phyloP scores from a whole-genome alignment of 2,329 filamentous ascomycete genomes.

The Colletotrichum lupini region DNA sequence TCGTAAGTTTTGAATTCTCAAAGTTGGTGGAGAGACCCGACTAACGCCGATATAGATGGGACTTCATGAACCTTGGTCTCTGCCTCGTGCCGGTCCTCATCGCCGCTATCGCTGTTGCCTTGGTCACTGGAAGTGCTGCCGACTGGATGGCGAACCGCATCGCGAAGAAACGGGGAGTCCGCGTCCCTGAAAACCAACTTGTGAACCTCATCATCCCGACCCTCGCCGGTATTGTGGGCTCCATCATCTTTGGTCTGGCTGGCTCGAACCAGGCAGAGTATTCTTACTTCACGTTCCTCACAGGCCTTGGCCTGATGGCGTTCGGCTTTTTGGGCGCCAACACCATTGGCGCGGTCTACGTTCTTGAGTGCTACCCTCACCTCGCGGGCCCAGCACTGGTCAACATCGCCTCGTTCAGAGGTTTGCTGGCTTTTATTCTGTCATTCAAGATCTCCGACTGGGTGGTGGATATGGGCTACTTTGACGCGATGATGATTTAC shows the following conservation, averaged over 20 bases:
- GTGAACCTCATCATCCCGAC: slow-evolving; percentile 45
- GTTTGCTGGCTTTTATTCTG: slow-evolving; percentile 44
- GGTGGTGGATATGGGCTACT: slow-evolving; percentile 41
- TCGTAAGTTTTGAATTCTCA: slow-evolving; percentile 3
- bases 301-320: slow-evolving; percentile 41
- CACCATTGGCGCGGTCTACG: slow-evolving; percentile 44
- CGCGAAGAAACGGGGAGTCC: slow-evolving; percentile 39
- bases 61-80: slow-evolving; percentile 42
- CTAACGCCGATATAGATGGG: slow-evolving; percentile 37
- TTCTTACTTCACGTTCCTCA: slow-evolving; percentile 39
- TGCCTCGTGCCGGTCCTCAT: slow-evolving; percentile 41
- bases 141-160: slow-evolving; percentile 43
- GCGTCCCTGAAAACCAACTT: slow-evolving; percentile 48
- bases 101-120: slow-evolving; percentile 46
- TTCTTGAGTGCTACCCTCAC: slow-evolving; percentile 46
- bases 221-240: slow-evolving; percentile 40
- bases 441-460: slow-evolving; percentile 42
- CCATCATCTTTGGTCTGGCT: slow-evolving; percentile 45
- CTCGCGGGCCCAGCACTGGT: slow-evolving; percentile 43
- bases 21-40: fast-evolving
- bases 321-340: slow-evolving; percentile 43
- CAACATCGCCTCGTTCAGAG: slow-evolving; percentile 45
- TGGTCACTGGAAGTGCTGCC: slow-evolving; percentile 43
- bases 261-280: slow-evolving; percentile 41
- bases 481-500: slow-evolving; percentile 44